These are phyloP conservation scores for Blastocystis sp. DNA, from an alignment of 352 stramenopile genomes.

Conservation along the genomic window DNA sequence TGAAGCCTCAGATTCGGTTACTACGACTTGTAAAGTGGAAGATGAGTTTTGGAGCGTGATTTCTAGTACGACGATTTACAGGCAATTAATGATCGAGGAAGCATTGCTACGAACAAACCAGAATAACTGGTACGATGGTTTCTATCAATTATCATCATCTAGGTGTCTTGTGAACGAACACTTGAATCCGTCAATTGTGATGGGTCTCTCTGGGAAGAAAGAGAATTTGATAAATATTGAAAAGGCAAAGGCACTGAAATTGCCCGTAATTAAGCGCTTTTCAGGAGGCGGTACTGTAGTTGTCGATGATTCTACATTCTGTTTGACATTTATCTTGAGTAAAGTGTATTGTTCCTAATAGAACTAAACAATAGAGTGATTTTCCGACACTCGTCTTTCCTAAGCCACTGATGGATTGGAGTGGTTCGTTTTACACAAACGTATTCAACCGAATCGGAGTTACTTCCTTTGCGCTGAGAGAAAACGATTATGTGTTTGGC, in stretches of 20 bases:
- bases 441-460: slow-evolving; percentile 63
- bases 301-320: slow-evolving; percentile 83
- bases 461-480: slow-evolving; percentile 75
- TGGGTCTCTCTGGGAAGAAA: slow-evolving; percentile 64
- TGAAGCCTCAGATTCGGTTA: slow-evolving; percentile 20
- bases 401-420: slow-evolving; percentile 65
- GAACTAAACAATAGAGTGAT: slow-evolving; percentile 66
- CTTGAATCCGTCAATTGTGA: slow-evolving; percentile 63
- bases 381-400: slow-evolving; percentile 62
- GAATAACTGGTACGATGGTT: background rate
- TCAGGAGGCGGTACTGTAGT: slow-evolving; percentile 92
- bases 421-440: slow-evolving; percentile 64
- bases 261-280: slow-evolving; percentile 85
- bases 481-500: slow-evolving; percentile 91
- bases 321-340: slow-evolving; percentile 83
- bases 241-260: slow-evolving; percentile 63
- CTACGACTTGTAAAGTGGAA: background rate
- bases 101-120: slow-evolving; percentile 11
- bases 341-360: slow-evolving; percentile 64
- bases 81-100: slow-evolving; percentile 54
- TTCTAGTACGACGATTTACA: slow-evolving; percentile 37
- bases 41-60: background rate
- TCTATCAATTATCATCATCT: background rate
- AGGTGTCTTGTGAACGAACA: slow-evolving; percentile 35
- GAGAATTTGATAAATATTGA: slow-evolving; percentile 64